Evolutionary conservation across 1,139 yeast species (phyloP).

Genomic region (Ashbya aceris): DNA sequence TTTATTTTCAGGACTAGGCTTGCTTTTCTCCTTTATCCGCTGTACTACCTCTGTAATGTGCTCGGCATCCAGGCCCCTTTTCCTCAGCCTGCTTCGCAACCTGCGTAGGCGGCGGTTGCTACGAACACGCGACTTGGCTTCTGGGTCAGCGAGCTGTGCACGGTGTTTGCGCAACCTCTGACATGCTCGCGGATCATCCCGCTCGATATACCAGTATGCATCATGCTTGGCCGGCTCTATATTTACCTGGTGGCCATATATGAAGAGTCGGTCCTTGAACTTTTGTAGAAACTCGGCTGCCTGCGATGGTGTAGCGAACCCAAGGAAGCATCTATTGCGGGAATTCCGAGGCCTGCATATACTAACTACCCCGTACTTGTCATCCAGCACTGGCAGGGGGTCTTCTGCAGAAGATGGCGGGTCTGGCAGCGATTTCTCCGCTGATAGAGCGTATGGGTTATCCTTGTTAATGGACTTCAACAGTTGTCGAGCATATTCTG

Average conservation of each 20-base stretch:
- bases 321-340: conserved; percentile 84
- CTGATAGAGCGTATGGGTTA: conserved; percentile 12
- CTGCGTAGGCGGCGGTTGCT: conserved; percentile 18
- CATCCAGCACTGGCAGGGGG: conserved; percentile 12
- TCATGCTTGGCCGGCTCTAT: conserved; percentile 35
- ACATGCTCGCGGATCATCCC: background rate
- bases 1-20: background rate
- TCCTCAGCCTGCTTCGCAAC: conserved; percentile 17
- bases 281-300: conserved; percentile 44
- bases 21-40: conserved; percentile 2
- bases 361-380: conserved; percentile 13
- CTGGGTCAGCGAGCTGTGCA: background rate
- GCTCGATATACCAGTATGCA: conserved; percentile 16
- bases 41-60: conserved; percentile 10
- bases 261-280: conserved; percentile 33
- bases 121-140: conserved; percentile 2
- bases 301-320: conserved; percentile 38
- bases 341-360: conserved; percentile 32
- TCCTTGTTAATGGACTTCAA: conserved; percentile 15
- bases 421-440: background rate
- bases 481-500: conserved; percentile 14
- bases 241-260: conserved; percentile 50
- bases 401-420: background rate
- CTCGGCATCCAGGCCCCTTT: conserved; percentile 14
- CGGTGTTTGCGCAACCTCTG: background rate